Evolutionary conservation across 129 eudicot genomes (phyloP).

Genomic region (Solidago caesia): DNA sequence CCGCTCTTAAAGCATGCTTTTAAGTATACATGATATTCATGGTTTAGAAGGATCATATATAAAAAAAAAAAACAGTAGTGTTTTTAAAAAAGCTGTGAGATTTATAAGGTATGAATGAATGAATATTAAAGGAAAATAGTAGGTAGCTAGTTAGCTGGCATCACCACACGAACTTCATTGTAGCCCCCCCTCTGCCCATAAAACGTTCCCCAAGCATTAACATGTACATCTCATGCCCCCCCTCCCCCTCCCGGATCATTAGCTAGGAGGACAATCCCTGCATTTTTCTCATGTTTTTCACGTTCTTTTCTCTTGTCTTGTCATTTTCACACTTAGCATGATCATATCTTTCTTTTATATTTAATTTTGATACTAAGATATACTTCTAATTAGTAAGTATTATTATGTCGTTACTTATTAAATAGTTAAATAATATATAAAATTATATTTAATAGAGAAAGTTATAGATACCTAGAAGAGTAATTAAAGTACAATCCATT

Average conservation of each 20-base stretch:
- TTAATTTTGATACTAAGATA: too few relatives aligned
- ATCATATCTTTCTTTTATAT: too few relatives aligned
- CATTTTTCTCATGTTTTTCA: conserved; percentile 27
- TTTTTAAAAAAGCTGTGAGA: background rate
- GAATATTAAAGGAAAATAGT: background rate
- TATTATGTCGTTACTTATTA: too few relatives aligned
- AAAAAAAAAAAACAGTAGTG: too few relatives aligned
- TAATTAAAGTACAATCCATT: too few relatives aligned
- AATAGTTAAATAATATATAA: too few relatives aligned
- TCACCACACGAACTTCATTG: background rate
- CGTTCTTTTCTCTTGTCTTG: conserved; percentile 15
- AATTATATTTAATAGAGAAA: too few relatives aligned
- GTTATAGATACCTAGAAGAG: too few relatives aligned
- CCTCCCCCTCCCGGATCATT: background rate
- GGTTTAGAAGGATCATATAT: too few relatives aligned
- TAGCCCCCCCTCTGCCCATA: conserved; percentile 12
- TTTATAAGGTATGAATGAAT: conserved; percentile 10
- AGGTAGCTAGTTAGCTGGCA: conserved; percentile 4
- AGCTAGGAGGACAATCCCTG: background rate
- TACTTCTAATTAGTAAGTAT: too few relatives aligned
- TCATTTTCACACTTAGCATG: conserved; percentile 2
- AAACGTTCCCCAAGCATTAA: conserved; percentile 21
- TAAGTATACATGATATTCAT: too few relatives aligned
- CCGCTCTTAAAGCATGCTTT: too few relatives aligned
- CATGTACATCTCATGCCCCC: conserved; percentile 21